These are phyloP conservation scores for Ophiostoma sp. DNA, from an alignment of 2,329 filamentous ascomycete genomes.

Conservation along the genomic window DNA sequence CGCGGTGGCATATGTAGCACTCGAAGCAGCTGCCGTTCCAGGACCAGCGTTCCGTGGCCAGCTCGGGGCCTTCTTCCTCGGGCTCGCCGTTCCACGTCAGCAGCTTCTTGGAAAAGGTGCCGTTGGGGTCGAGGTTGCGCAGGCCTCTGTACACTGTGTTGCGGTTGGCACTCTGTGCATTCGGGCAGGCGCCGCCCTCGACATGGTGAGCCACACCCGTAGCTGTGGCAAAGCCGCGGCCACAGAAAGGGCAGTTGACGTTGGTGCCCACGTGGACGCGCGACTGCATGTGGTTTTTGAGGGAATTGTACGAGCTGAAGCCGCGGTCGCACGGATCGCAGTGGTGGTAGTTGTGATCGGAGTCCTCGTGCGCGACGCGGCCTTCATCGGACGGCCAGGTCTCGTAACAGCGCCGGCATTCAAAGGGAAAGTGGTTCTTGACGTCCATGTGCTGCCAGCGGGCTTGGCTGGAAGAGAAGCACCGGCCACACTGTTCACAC, in stretches of 20 bases:
- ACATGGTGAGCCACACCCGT: conserved; percentile 53
- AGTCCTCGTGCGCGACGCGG: conserved; percentile 9
- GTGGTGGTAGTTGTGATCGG: neutral
- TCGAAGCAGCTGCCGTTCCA: conserved; percentile 46
- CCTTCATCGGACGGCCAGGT: conserved; percentile 13
- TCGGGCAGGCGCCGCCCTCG: conserved; percentile 49
- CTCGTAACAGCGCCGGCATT: conserved; percentile 18
- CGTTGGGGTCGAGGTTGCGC: conserved; percentile 42
- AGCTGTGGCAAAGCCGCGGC: conserved; percentile 41
- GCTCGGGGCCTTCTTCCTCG: conserved; percentile 33
- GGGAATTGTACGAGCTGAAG: neutral
- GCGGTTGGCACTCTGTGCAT: conserved; percentile 42
- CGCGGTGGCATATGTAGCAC: conserved; percentile 50
- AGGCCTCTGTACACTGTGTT: conserved; percentile 45
- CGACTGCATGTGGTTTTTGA: conserved; percentile 35
- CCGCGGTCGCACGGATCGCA: conserved; percentile 12
- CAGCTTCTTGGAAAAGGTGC: conserved; percentile 48
- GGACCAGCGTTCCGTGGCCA: conserved; percentile 34
- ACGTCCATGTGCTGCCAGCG: conserved; percentile 16
- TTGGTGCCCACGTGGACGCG: conserved; percentile 42
- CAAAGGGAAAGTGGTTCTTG: conserved; percentile 20
- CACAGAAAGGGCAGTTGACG: conserved; percentile 54
- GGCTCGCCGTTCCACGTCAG: conserved; percentile 40
- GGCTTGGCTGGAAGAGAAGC: neutral
- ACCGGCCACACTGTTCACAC: conserved; percentile 9